Evolutionary conservation across 441 rosid genomes (phyloP).

Genomic region (Gossypium laxum): DNA sequence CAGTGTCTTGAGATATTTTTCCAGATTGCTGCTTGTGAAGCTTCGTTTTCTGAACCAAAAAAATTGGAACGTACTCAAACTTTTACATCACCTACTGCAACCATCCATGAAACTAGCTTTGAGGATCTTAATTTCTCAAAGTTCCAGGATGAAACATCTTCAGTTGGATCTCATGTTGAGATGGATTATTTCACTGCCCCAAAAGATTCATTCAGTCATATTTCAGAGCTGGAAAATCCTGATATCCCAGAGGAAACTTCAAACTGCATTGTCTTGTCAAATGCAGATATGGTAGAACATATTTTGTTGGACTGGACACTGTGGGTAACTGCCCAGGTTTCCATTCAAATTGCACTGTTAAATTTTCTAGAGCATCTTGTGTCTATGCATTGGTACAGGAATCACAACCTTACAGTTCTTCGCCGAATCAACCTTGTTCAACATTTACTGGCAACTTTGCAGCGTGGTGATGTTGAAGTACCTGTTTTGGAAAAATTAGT

Average conservation of each 20-base stretch:
- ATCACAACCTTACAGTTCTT: conserved; percentile 89
- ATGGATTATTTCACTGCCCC: conserved; percentile 88
- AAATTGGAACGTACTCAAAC: conserved; percentile 42
- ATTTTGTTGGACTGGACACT: conserved; percentile 99
- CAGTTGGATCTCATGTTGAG: conserved; percentile 90
- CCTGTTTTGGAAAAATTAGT: conserved; percentile 95
- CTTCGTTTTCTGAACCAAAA: conserved; percentile 93
- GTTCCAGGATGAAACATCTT: conserved; percentile 74
- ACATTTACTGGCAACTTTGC: conserved; percentile 87
- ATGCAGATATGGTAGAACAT: conserved; percentile 98
- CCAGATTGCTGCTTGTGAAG: conserved; percentile 98
- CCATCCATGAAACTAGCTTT: conserved; percentile 59
- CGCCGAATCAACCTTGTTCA: conserved; percentile 94
- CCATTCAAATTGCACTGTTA: conserved; percentile 85
- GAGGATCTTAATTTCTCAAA: conserved; percentile 77
- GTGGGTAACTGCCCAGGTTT: conserved; percentile 87
- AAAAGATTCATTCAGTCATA: conserved; percentile 85
- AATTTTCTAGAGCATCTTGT: conserved; percentile 98
- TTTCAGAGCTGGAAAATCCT: conserved; percentile 84
- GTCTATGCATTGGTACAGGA: conserved; percentile 99
- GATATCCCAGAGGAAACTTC: conserved; percentile 81
- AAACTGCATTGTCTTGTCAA: conserved; percentile 94
- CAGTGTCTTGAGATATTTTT: conserved; percentile 92
- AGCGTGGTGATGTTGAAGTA: conserved; percentile 98
- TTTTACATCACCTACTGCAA: conserved; percentile 40